These are phyloP conservation scores for Lyophyllum shimeji DNA, from an alignment of 768 basidiomycete species.

Conservation along the genomic window DNA sequence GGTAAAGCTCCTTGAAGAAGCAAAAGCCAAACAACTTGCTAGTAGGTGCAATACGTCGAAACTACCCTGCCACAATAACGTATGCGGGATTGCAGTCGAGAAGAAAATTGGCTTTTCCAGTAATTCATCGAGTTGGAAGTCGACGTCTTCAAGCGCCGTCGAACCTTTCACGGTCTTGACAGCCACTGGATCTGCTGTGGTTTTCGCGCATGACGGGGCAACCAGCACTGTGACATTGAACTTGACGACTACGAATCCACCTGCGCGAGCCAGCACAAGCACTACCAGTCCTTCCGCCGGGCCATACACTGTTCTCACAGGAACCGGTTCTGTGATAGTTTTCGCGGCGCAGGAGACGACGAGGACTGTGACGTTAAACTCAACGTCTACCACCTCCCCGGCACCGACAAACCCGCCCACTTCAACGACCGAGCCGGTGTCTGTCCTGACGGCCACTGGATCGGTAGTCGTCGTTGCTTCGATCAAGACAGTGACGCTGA, in stretches of 20 bases:
- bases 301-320: not conserved
- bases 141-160: not conserved
- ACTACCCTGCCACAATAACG: not conserved
- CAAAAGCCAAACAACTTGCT: conserved; percentile 5
- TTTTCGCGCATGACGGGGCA: conserved; percentile 8
- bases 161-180: conserved; percentile 14
- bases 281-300: not conserved
- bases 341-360: not conserved
- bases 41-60: not conserved
- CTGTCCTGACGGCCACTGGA: conserved; percentile 8
- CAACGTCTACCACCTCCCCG: not conserved
- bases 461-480: conserved; percentile 10
- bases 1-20: conserved; percentile 2
- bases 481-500: conserved; percentile 3
- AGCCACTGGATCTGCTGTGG: conserved; percentile 11
- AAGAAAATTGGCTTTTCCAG: conserved; percentile 8
- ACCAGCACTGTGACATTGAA: conserved; percentile 11
- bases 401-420: not conserved
- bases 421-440: conserved; percentile 2
- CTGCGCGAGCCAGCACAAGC: not conserved
- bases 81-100: conserved; percentile 1
- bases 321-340: not conserved
- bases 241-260: not conserved
- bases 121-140: not conserved
- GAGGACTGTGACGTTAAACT: not conserved